These are phyloP conservation scores for Apiospora kogelbergensis DNA, from an alignment of 2,329 filamentous ascomycete genomes.

Conservation along the genomic window DNA sequence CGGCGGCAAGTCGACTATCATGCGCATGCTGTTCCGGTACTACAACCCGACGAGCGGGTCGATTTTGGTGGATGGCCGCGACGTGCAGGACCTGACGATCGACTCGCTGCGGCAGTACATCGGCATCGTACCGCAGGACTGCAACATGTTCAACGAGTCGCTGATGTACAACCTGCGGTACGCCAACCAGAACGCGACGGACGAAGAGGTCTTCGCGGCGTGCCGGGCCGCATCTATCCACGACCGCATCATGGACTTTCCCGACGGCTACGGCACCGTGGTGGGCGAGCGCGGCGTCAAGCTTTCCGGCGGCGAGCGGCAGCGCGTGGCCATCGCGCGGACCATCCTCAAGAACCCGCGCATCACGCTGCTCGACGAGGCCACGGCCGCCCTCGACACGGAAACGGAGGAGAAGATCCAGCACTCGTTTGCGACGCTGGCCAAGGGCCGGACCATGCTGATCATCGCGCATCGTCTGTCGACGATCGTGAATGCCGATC, in stretches of 20 bases:
- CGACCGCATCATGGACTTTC: slow-evolving; percentile 56
- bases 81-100: slow-evolving; percentile 59
- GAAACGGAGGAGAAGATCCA: slow-evolving; percentile 60
- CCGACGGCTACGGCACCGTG: slow-evolving; percentile 39
- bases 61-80: slow-evolving; percentile 58
- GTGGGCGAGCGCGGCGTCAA: slow-evolving; percentile 28
- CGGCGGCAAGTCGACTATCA: slow-evolving; percentile 61
- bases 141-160: slow-evolving; percentile 62
- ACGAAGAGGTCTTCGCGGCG: slow-evolving; percentile 55
- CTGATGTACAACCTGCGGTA: slow-evolving; percentile 56
- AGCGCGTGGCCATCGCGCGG: slow-evolving; percentile 60
- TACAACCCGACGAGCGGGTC: slow-evolving; percentile 56
- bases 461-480: slow-evolving; percentile 58
- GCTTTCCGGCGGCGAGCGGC: slow-evolving; percentile 61
- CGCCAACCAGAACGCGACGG: slow-evolving; percentile 51
- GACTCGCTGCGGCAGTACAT: slow-evolving; percentile 57
- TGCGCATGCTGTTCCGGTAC: slow-evolving; percentile 61
- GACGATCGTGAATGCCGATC: slow-evolving; percentile 55
- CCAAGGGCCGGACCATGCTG: slow-evolving; percentile 50
- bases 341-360: slow-evolving; percentile 69
- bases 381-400: slow-evolving; percentile 68
- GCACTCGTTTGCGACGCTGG: slow-evolving; percentile 48
- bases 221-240: slow-evolving; percentile 58
- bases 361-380: slow-evolving; percentile 70
- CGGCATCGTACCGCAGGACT: slow-evolving; percentile 65